Percentiles rank a stretch among this genome's conserved stretches.
These are phyloP conservation scores for Penicillium salamii DNA, from an alignment of 495 filamentous ascomycete species.

Conservation along the genomic window DNA sequence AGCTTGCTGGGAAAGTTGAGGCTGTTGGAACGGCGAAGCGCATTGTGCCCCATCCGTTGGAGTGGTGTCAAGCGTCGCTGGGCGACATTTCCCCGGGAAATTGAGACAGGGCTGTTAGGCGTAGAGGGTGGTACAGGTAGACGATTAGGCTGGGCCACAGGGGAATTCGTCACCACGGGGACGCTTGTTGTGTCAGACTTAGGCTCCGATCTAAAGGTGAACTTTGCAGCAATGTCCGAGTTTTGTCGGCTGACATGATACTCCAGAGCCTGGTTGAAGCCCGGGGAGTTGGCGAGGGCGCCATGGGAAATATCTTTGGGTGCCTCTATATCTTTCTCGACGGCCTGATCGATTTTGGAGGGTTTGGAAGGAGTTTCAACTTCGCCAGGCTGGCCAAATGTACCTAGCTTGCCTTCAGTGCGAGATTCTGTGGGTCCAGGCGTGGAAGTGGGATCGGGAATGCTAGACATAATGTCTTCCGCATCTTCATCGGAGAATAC, in stretches of 20 bases:
- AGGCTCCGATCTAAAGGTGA: constrained; percentile 23
- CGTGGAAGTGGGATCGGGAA: constrained; percentile 37
- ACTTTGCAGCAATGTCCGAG: constrained; percentile 33
- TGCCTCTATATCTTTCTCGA: not conserved
- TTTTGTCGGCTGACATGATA: constrained; percentile 40
- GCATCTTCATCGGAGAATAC: constrained; percentile 68
- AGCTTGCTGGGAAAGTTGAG: constrained; percentile 28
- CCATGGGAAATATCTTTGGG: not conserved
- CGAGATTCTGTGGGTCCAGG: constrained; percentile 8
- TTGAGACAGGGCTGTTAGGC: constrained; percentile 6
- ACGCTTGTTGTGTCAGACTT: constrained; percentile 1
- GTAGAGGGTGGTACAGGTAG: constrained; percentile 2
- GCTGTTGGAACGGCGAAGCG: constrained; percentile 41
- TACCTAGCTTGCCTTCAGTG: constrained; percentile 26
- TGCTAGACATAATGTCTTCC: constrained; percentile 57
- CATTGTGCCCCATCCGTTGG: constrained; percentile 46
- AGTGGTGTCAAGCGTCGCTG: constrained; percentile 42
- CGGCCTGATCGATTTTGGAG: not conserved
- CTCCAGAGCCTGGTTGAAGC: constrained; percentile 33
- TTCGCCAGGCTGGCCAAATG: not conserved
- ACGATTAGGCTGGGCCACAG: constrained; percentile 12
- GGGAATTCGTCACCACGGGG: constrained; percentile 6
- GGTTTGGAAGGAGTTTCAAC: not conserved
- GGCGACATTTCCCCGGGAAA: constrained; percentile 14
- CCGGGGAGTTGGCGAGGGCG: constrained; percentile 17